phyloP scores from a whole-genome alignment of 1,284 basidiomycete genomes.

The Sparassis latifolia region DNA sequence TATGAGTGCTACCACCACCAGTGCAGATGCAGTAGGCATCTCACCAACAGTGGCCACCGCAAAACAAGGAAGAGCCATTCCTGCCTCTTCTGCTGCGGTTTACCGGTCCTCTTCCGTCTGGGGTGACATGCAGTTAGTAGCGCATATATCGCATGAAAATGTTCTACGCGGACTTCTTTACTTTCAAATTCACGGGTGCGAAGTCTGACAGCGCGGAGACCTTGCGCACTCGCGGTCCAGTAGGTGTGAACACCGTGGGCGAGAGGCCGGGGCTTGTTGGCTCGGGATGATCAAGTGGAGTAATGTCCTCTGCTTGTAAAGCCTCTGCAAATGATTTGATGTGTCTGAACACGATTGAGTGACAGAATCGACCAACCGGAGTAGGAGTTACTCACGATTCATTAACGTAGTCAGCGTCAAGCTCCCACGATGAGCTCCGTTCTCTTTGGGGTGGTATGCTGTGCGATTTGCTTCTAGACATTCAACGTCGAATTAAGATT shows the following conservation, averaged over 20 bases:
- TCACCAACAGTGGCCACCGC: conserved; percentile 85
- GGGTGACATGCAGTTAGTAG: conserved; percentile 17
- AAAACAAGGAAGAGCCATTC: conserved; percentile 80
- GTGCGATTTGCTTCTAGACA: conserved; percentile 1
- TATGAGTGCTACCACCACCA: background rate
- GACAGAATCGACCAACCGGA: background rate
- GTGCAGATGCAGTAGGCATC: conserved; percentile 19
- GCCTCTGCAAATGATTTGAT: conserved; percentile 68
- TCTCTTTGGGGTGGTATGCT: background rate
- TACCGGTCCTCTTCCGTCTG: conserved; percentile 44
- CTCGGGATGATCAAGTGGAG: conserved; percentile 17
- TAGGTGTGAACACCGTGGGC: conserved; percentile 30
- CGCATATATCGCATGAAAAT: background rate
- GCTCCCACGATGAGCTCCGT: conserved; percentile 11
- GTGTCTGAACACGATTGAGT: conserved; percentile 39
- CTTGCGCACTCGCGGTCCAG: conserved; percentile 51
- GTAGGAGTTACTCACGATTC: conserved; percentile 48
- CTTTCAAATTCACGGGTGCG: conserved; percentile 82
- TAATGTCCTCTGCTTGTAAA: conserved; percentile 51
- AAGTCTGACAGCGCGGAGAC: conserved; percentile 89
- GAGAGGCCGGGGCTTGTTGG: conserved; percentile 22
- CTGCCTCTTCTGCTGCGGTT: conserved; percentile 43
- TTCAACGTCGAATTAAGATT: background rate
- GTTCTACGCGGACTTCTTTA: conserved; percentile 48
- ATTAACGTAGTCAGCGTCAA: conserved; percentile 57